Conservation (phyloP, 495 filamentous ascomycete species). For the Bryoglossum gracile region DNA sequence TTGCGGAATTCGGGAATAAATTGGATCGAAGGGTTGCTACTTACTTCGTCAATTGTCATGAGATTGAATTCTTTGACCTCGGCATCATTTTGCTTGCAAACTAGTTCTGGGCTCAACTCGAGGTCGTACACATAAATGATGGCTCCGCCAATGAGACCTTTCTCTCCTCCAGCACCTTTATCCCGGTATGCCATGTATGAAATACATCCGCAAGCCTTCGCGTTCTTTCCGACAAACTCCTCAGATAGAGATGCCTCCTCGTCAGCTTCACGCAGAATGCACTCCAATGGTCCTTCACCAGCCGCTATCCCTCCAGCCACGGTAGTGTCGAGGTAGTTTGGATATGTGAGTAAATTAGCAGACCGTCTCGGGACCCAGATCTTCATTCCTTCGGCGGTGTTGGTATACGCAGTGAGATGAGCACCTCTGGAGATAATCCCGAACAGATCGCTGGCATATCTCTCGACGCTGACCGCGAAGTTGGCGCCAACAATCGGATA, state of each 20-base stretch:
- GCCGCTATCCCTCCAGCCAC: conserved; percentile 47
- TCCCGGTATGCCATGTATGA: conserved; percentile 32
- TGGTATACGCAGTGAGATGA: conserved; percentile 42
- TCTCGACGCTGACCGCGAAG: conserved; percentile 37
- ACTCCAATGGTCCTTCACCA: conserved; percentile 36
- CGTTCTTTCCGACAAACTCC: conserved; percentile 26
- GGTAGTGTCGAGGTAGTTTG: conserved; percentile 46
- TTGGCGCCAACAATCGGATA: conserved; percentile 39
- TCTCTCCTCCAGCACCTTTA: conserved; percentile 20
- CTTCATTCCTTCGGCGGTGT: conserved; percentile 26
- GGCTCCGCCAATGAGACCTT: conserved; percentile 35
- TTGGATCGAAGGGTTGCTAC: too few relatives aligned
- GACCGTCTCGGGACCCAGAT: conserved; percentile 48
- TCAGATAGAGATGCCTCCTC: conserved; percentile 45
- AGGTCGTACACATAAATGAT: conserved; percentile 46
- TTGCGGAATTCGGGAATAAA: too few relatives aligned
- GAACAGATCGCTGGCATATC: conserved; percentile 41
- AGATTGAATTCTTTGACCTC: conserved; percentile 46
- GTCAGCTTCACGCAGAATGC: conserved; percentile 44
- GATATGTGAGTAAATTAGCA: conserved; percentile 39
- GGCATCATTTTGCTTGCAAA: conserved; percentile 39
- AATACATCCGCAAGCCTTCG: conserved; percentile 30
- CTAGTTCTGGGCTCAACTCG: conserved; percentile 31
- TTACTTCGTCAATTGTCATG: conserved; percentile 43
- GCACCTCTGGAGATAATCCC: conserved; percentile 43